Conservation (phyloP, 371 early-diverging fungal genomes). For the Umbelopsis sp. region DNA sequence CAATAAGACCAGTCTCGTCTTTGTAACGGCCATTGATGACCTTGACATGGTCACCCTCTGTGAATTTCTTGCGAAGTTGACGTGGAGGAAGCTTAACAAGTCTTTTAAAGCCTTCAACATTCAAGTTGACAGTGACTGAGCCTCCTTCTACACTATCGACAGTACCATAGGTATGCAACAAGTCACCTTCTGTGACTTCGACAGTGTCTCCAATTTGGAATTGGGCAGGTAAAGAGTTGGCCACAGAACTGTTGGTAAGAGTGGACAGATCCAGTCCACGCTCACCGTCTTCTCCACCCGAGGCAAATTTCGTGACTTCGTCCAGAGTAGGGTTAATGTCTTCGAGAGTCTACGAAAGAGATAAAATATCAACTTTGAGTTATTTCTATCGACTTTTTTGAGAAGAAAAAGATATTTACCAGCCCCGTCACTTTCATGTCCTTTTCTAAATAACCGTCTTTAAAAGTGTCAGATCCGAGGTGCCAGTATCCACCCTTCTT, state of each 20-base stretch:
- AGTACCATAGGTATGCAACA: conserved; percentile 82
- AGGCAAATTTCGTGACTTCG: conserved; percentile 89
- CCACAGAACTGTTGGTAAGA: conserved; percentile 48
- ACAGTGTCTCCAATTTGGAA: conserved; percentile 90
- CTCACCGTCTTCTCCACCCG: conserved; percentile 65
- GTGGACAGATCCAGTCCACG: conserved; percentile 57
- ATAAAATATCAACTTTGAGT: neutral
- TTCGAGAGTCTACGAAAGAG: conserved; percentile 48
- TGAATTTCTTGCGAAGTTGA: conserved; percentile 86
- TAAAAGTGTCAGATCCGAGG: conserved; percentile 81
- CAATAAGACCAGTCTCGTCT: conserved; percentile 89
- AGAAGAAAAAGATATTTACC: conserved; percentile 31
- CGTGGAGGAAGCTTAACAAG: conserved; percentile 52
- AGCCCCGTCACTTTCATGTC: conserved; percentile 81
- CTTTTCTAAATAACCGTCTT: conserved; percentile 91
- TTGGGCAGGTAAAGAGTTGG: conserved; percentile 48
- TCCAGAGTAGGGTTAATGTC: conserved; percentile 91
- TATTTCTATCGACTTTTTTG: neutral
- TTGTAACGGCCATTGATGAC: conserved; percentile 90
- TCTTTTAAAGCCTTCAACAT: conserved; percentile 56
- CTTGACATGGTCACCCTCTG: conserved; percentile 91
- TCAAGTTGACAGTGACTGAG: conserved; percentile 63
- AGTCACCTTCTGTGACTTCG: conserved; percentile 87
- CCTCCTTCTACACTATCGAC: conserved; percentile 72
- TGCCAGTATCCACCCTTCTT: conserved; percentile 70